Base-by-base conservation (phyloP, 2,329 filamentous ascomycete species). In the Calonectria pauciramosa region DNA sequence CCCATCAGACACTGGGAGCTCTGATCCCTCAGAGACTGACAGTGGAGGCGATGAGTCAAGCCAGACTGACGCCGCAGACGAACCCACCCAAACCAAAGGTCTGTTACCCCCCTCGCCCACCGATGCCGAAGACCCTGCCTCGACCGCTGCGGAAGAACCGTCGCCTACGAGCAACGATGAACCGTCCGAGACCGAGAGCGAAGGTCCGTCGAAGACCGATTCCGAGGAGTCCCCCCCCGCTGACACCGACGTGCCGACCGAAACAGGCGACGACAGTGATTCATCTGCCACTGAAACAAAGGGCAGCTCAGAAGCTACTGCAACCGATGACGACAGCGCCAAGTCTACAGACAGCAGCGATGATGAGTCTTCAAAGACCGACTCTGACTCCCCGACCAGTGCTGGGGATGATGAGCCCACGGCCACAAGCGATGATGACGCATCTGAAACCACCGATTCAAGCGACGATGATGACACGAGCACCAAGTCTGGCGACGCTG, bases 61-160 rank as follows among this genome's bases (percentile, higher is more conserved):
- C n/a, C n/a, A n/a, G 9, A 60, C 56, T 11, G 56, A 60, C 56
- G 11, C 34, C 7, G n/a, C 1, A 9, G 34, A 26, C 8, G n/a
- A 65, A 20, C 60, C 60, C 2, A 59, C 69, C 28, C 14, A 59
- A 44, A 54, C 60, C 20, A 11, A 71, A 64, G 56, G 54, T 59
- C 69, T 64, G 51, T 66, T 64, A n/a, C 34, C 36, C 49, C 60
- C 36, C 44, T 44, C 59, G n/a, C 34, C 26, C 60, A 28, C 54
- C 64, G 23, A 68, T 26, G 52, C 13, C 36, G 20, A 66, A 26
- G 60, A 49, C 18, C 44, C 68, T n/a, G 20, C 44, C 52, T 34
- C 68, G 23, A 70, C 44, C 34, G 56, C 54, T 36, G 52, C 23
- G 44, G 68, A 44, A 54, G 56, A 28, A 44, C 56, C 56, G 28